phyloP scores from a whole-genome alignment of 495 filamentous ascomycete species.

The Penicillium cataractarum region DNA sequence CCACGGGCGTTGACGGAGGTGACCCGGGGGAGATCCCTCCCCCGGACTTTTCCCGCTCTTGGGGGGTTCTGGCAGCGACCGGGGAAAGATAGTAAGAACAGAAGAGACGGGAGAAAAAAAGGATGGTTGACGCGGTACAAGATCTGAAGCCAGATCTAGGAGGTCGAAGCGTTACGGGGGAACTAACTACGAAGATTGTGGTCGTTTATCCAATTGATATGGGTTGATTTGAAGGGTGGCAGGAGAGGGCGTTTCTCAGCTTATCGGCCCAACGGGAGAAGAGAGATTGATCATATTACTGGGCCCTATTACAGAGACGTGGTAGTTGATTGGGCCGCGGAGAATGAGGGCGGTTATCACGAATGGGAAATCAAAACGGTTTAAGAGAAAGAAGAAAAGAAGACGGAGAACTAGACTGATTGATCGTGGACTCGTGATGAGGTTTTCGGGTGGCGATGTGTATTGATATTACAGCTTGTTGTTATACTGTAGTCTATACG shows the following conservation, averaged over 20 bases:
- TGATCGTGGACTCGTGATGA: not conserved
- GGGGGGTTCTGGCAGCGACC: slow-evolving; percentile 12
- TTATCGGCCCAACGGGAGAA: slow-evolving; percentile 38
- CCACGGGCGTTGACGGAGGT: not conserved
- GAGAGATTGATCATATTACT: slow-evolving; percentile 29
- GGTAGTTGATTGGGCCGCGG: slow-evolving; percentile 27
- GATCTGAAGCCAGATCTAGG: slow-evolving; percentile 9
- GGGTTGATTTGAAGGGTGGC: slow-evolving; percentile 13
- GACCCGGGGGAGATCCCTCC: slow-evolving; percentile 5
- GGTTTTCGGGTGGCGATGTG: slow-evolving; percentile 13
- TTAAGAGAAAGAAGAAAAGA: not conserved
- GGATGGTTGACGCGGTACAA: not conserved
- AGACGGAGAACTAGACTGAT: not conserved
- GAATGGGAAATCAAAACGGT: not conserved
- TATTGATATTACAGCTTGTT: slow-evolving; percentile 8
- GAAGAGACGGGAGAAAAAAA: not conserved
- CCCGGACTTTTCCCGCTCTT: slow-evolving; percentile 25
- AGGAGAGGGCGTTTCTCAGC: not conserved
- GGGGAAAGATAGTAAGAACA: slow-evolving; percentile 2
- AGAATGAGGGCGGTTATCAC: slow-evolving; percentile 15
- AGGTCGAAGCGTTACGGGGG: slow-evolving; percentile 11
- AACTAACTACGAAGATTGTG: not conserved
- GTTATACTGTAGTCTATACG: not conserved
- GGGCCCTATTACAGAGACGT: slow-evolving; percentile 25
- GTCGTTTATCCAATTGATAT: slow-evolving; percentile 18